phyloP scores from a whole-genome alignment of 2,329 filamentous ascomycete genomes.

The Penicillium sp. region DNA sequence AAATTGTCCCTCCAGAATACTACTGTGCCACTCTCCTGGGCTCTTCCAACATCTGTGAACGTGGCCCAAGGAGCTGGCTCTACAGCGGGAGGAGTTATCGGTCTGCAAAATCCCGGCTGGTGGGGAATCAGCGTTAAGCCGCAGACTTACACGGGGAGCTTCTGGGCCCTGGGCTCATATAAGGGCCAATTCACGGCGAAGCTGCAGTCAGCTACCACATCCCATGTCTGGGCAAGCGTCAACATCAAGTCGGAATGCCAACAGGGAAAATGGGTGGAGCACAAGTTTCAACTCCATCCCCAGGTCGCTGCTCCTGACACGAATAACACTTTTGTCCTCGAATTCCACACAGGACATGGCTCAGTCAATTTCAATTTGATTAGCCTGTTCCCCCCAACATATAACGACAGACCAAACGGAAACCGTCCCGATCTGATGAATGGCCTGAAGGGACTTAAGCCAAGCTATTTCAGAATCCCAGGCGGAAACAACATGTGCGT shows the following conservation, averaged over 20 bases:
- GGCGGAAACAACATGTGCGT: conserved; percentile 61
- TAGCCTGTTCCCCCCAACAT: conserved; percentile 23
- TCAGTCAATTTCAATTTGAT: conserved; percentile 24
- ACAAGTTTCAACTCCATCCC: not conserved
- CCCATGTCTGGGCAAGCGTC: not conserved
- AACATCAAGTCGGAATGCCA: not conserved
- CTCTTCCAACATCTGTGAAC: not conserved
- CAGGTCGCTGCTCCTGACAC: not conserved
- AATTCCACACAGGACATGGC: conserved; percentile 1
- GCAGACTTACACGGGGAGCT: not conserved
- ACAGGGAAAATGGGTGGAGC: not conserved
- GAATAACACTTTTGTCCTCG: not conserved
- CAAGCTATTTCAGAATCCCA: conserved; percentile 63
- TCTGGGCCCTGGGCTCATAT: not conserved
- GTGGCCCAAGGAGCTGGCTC: not conserved
- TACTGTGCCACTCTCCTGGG: not conserved
- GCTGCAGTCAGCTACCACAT: not conserved
- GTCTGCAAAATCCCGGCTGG: conserved; percentile 1
- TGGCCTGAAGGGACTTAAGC: conserved; percentile 55
- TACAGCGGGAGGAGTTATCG: not conserved
- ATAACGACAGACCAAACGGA: conserved; percentile 8
- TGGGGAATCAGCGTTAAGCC: not conserved
- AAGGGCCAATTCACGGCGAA: not conserved
- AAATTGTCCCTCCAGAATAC: conserved; percentile 8
- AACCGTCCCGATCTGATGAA: conserved; percentile 53